Percentiles rank a stretch among this genome's conserved stretches.
Conservation (phyloP, 371 early-diverging fungal species). For the Zychaea mexicana region DNA sequence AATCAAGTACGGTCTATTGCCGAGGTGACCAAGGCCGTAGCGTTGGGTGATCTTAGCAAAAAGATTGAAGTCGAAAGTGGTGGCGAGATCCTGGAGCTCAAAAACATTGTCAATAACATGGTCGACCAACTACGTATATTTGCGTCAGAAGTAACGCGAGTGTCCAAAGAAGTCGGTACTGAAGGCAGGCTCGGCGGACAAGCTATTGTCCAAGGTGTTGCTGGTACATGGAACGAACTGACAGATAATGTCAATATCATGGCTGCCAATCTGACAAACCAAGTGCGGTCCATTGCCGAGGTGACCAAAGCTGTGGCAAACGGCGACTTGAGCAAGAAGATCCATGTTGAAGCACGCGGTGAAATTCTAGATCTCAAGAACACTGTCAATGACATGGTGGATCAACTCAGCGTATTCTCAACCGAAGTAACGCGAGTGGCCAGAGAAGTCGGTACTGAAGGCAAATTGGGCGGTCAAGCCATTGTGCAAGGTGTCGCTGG, state of each 20-base stretch:
- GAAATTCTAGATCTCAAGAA: not conserved
- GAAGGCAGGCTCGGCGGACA: constrained; percentile 50
- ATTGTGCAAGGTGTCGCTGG: constrained; percentile 23
- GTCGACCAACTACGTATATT: constrained; percentile 50
- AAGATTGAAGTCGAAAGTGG: constrained; percentile 36
- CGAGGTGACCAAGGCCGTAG: constrained; percentile 13
- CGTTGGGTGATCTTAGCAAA: not conserved
- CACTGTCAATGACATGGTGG: not conserved
- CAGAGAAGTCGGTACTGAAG: not conserved
- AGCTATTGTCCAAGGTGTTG: constrained; percentile 50
- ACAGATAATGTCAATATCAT: constrained; percentile 65
- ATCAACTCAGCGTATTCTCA: not conserved
- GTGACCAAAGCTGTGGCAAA: constrained; percentile 58
- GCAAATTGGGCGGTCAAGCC: not conserved
- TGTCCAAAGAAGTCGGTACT: constrained; percentile 54
- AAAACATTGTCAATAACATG: constrained; percentile 37
- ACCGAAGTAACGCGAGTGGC: not conserved
- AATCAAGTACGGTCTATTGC: constrained; percentile 55
- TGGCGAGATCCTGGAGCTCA: constrained; percentile 36
- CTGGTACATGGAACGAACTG: constrained; percentile 67
- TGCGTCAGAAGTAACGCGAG: constrained; percentile 53
- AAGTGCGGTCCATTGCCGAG: constrained; percentile 60
- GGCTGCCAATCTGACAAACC: constrained; percentile 57
- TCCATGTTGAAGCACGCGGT: constrained; percentile 40
- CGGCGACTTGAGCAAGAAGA: constrained; percentile 55